These are phyloP conservation scores for Psilocybe mexicana DNA, from an alignment of 1,284 basidiomycete genomes.

Conservation along the genomic window DNA sequence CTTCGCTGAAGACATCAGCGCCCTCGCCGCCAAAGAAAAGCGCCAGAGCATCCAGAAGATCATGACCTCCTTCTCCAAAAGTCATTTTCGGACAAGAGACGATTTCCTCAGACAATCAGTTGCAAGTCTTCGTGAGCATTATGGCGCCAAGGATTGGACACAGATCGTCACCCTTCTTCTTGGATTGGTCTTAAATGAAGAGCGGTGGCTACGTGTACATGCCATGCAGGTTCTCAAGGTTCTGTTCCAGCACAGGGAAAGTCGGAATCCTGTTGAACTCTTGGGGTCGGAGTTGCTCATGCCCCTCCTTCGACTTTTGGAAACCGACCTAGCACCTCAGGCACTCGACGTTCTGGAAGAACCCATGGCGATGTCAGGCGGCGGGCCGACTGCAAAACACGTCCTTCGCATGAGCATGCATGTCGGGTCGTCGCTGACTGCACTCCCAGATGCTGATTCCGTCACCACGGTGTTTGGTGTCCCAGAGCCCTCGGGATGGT, in stretches of 20 bases:
- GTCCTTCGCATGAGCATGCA: conserved; percentile 89
- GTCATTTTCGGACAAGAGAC: conserved; percentile 89
- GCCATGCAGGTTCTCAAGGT: conserved; percentile 88
- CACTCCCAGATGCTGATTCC: conserved; percentile 46
- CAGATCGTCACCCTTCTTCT: conserved; percentile 83
- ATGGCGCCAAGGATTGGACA: conserved; percentile 68
- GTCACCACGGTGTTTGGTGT: conserved; percentile 78
- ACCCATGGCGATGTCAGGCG: conserved; percentile 75
- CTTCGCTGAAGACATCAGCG: conserved; percentile 77
- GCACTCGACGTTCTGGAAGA: conserved; percentile 93
- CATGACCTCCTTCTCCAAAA: conserved; percentile 86
- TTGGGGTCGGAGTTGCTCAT: conserved; percentile 87
- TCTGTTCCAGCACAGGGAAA: conserved; percentile 85
- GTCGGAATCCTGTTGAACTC: conserved; percentile 69
- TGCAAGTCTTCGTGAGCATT: conserved; percentile 81
- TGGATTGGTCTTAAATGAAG: conserved; percentile 83
- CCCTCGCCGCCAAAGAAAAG: conserved; percentile 72
- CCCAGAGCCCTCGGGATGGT: conserved; percentile 85
- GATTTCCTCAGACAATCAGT: conserved; percentile 93
- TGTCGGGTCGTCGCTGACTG: conserved; percentile 36
- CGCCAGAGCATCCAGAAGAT: conserved; percentile 80
- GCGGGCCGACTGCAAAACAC: conserved; percentile 75
- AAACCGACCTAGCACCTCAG: conserved; percentile 81
- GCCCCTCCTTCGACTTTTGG: conserved; percentile 85
- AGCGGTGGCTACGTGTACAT: conserved; percentile 82